phyloP scores from a whole-genome alignment of 2,329 filamentous ascomycete species.

The Cordyceps fumosorosea region DNA sequence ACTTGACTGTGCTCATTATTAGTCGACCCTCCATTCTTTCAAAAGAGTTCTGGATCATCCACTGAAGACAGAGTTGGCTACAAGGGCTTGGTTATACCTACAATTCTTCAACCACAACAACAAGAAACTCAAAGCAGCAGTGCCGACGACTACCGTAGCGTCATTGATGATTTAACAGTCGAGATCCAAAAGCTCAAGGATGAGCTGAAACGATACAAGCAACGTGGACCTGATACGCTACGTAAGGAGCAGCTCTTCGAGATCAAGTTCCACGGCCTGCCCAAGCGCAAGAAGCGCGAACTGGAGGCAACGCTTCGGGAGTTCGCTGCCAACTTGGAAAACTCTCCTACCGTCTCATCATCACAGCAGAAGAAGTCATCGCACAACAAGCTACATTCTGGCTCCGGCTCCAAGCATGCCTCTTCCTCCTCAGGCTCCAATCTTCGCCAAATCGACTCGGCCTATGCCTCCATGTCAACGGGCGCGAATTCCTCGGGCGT shows the following conservation, averaged over 20 bases:
- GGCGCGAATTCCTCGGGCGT: slow-evolving; percentile 39
- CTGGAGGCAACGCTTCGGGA: slow-evolving; percentile 66
- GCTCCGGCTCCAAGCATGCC: slow-evolving; percentile 43
- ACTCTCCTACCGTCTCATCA: slow-evolving; percentile 36
- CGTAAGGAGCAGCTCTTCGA: slow-evolving; percentile 76
- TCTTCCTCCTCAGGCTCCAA: slow-evolving; percentile 48
- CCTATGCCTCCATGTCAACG: slow-evolving; percentile 61
- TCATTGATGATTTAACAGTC: slow-evolving; percentile 82
- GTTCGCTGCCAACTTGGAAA: slow-evolving; percentile 60
- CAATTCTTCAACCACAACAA: slow-evolving; percentile 21
- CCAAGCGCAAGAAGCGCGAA: slow-evolving; percentile 66
- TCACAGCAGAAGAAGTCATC: slow-evolving; percentile 35
- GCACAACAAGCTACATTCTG: slow-evolving; percentile 34
- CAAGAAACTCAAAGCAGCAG: slow-evolving; percentile 47
- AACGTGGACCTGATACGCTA: slow-evolving; percentile 57
- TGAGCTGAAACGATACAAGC: slow-evolving; percentile 64
- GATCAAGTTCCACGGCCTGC: slow-evolving; percentile 69
- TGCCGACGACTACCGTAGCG: slow-evolving; percentile 68
- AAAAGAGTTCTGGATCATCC: slow-evolving; percentile 46
- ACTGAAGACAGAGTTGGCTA: slow-evolving; percentile 35
- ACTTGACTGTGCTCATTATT: slow-evolving; percentile 15
- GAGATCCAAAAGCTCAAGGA: slow-evolving; percentile 75
- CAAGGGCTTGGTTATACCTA: slow-evolving; percentile 20
- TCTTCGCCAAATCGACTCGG: slow-evolving; percentile 51
- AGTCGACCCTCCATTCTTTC: slow-evolving; percentile 51